These are phyloP conservation scores for Ustilago esculenta DNA, from an alignment of 1,284 basidiomycete genomes.

Conservation along the genomic window DNA sequence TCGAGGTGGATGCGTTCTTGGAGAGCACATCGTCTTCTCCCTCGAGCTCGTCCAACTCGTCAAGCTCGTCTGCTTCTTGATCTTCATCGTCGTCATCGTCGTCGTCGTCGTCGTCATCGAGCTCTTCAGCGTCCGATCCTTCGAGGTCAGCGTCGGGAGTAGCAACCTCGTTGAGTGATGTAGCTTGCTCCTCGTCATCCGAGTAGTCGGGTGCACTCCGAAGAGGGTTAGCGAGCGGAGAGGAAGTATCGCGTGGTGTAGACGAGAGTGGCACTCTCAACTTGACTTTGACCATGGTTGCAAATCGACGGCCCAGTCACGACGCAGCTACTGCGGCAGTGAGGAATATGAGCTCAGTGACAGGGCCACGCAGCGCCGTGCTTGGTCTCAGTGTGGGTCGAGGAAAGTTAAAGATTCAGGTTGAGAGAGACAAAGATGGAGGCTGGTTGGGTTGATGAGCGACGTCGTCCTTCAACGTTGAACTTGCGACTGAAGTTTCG, in stretches of 20 bases:
- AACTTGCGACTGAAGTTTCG: too few relatives aligned
- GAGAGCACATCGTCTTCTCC: slow-evolving; percentile 21
- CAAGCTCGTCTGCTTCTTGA: slow-evolving; percentile 39
- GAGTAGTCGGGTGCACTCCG: slow-evolving; percentile 41
- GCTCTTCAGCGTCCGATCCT: slow-evolving; percentile 16
- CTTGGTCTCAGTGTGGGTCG: too few relatives aligned
- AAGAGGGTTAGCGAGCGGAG: slow-evolving; percentile 39
- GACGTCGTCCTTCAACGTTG: too few relatives aligned
- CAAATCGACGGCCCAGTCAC: neutral
- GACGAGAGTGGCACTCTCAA: slow-evolving; percentile 47
- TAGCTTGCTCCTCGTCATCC: slow-evolving; percentile 26
- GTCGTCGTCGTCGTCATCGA: slow-evolving; percentile 3
- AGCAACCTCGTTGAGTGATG: slow-evolving; percentile 4
- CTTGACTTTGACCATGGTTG: slow-evolving; percentile 46
- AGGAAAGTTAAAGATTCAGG: too few relatives aligned
- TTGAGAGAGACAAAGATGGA: too few relatives aligned
- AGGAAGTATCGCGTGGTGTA: slow-evolving; percentile 42
- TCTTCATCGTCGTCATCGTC: slow-evolving; percentile 30
- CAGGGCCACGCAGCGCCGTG: too few relatives aligned
- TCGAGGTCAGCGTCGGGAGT: neutral
- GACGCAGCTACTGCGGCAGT: neutral
- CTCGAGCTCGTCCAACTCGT: slow-evolving; percentile 45
- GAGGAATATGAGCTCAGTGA: neutral
- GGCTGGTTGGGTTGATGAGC: too few relatives aligned
- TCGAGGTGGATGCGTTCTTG: slow-evolving; percentile 14